Evolutionary conservation across 2,329 filamentous ascomycete species (phyloP).

Genomic region (Aspergillus awamori): DNA sequence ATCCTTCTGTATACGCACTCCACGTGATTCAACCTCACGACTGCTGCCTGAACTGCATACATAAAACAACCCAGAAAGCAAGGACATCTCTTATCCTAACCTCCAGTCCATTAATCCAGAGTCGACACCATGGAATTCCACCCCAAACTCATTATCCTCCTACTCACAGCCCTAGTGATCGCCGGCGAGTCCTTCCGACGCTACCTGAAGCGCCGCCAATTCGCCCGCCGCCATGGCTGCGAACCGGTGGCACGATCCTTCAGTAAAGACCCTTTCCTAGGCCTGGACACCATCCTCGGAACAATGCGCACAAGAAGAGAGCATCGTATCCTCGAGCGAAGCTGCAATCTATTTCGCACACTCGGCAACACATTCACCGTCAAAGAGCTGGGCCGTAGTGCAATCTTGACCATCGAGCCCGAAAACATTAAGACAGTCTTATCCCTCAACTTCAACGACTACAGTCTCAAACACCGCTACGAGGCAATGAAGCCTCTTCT

Average conservation of each 20-base stretch:
- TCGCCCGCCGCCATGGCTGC: constrained; percentile 20
- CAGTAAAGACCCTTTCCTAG: constrained; percentile 22
- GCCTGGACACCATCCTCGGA: constrained; percentile 14
- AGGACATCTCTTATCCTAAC: no score
- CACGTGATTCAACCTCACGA: no score
- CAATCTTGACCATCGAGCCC: constrained; percentile 27
- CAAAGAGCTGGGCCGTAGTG: constrained; percentile 13
- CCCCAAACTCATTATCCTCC: neutral
- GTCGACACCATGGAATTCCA: neutral
- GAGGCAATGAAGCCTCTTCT: no score
- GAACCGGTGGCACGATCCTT: constrained; percentile 16
- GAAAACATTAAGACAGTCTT: no score
- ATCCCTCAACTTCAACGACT: no score
- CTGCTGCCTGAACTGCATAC: no score
- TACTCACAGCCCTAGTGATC: neutral
- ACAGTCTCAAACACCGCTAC: no score
- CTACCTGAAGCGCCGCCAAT: constrained; percentile 21
- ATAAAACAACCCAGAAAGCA: no score
- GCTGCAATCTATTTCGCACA: neutral
- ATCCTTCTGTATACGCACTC: no score
- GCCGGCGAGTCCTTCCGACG: constrained; percentile 10
- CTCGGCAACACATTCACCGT: constrained; percentile 18
- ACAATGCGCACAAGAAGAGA: constrained; percentile 1
- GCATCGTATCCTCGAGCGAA: constrained; percentile 5
- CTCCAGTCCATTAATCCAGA: no score